Evolutionary conservation across 805 yeast genomes (phyloP), one percentile per base, ranked within the genome.

Genomic region (Metschnikowia kofuensis): DNA sequence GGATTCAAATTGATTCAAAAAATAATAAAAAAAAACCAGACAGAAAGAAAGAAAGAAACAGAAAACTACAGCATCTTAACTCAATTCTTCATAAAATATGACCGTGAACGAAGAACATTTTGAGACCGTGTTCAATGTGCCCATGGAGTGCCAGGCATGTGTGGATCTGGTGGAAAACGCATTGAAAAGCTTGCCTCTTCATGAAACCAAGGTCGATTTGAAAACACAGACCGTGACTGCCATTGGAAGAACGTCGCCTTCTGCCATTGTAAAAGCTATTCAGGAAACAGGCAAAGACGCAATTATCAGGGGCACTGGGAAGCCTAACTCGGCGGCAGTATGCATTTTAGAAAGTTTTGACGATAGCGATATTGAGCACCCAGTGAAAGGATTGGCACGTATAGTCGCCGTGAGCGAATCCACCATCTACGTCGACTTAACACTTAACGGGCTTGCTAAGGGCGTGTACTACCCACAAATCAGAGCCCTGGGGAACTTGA

Each of bases 241-340:
- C 3, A 69, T 70, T 26, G 96, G 96, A 4, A 63, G 77, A 0
- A 74, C 79, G 4, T 83, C 97, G 6, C 98, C 98, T 1, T 87
- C 96, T 1, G 67, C 65, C 12, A 79, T 91, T 35, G 83, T 90
- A 35, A 69, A 70, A 44, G 79, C 87, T 0, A 79, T 92, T 48
- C 91, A 86, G 64, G 61, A 61, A 1, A 82, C 84, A 2, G 97
- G 97, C 1, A 80, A 83, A 54, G 97, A 92, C 61, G 96, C 96
- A 4, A 88, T 92, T 54, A 85, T 92, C 26, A 76, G 98, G 51
- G 98, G 98, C 7, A 82, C 96, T 0, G 97, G 97, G 3, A 77
- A 74, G 49, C 85, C 95, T 14, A 85, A 91, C 64, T 78, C 87
- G 15, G 96, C 97, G 0, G 97, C 96, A 0, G 98, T 91, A 31